Conservation (phyloP, 345 rosid species). For the Passiflora organensis region DNA sequence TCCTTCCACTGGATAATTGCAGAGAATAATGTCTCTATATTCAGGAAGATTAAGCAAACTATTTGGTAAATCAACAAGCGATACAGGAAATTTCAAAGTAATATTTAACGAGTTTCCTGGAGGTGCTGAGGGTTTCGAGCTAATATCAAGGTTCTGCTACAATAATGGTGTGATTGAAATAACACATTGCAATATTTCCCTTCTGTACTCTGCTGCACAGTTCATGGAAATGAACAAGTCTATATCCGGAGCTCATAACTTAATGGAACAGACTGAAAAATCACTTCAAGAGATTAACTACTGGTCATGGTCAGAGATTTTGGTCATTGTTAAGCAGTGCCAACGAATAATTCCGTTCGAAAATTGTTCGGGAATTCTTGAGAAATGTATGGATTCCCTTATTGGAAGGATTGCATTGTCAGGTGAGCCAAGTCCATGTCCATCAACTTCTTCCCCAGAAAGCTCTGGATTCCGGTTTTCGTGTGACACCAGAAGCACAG, state of each 20-base stretch:
- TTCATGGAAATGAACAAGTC: constrained; percentile 63
- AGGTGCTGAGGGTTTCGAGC: constrained; percentile 70
- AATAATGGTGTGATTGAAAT: constrained; percentile 45
- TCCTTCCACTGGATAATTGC: constrained; percentile 23
- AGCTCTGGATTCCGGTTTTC: constrained; percentile 74
- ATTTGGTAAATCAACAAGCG: constrained; percentile 47
- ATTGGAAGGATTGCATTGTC: constrained; percentile 47
- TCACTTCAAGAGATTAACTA: constrained; percentile 53
- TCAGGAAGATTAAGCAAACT: constrained; percentile 61
- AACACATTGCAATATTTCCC: constrained; percentile 46
- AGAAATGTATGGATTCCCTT: constrained; percentile 55
- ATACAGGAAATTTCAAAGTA: constrained; percentile 48
- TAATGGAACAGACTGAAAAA: constrained; percentile 56
- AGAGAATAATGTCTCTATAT: constrained; percentile 58
- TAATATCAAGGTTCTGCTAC: constrained; percentile 76
- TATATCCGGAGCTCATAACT: constrained; percentile 30
- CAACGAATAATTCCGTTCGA: constrained; percentile 38
- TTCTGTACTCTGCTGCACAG: constrained; percentile 61
- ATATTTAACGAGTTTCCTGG: constrained; percentile 88
- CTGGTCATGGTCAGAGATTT: constrained; percentile 82
- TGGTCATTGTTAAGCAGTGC: constrained; percentile 61
- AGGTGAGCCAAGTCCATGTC: constrained; percentile 66
- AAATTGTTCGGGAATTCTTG: constrained; percentile 30
- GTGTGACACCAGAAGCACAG: constrained; percentile 73
- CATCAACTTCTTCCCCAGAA: constrained; percentile 71